phyloP scores from a whole-genome alignment of 768 basidiomycete genomes.

The Rhodotorula paludigena region DNA sequence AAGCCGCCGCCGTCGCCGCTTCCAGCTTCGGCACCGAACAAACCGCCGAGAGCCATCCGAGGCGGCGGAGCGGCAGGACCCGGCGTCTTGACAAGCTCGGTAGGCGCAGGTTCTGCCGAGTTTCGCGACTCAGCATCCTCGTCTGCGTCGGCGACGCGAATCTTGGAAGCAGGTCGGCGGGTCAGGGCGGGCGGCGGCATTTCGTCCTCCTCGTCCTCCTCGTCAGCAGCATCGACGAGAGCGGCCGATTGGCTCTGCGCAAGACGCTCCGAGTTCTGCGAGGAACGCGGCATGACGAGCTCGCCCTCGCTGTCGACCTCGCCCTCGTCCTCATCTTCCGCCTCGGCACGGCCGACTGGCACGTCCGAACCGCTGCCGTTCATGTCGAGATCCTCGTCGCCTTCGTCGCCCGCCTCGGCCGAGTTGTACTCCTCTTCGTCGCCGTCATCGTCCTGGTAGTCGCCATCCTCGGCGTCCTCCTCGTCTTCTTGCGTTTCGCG shows the following conservation, averaged over 20 bases:
- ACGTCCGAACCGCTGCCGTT: conserved; percentile 18
- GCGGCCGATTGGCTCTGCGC: not conserved
- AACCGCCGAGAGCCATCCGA: conserved; percentile 8
- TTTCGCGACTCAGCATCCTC: not conserved
- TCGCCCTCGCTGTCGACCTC: conserved; percentile 31
- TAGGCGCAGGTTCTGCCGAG: not conserved
- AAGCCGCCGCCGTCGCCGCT: conserved; percentile 27
- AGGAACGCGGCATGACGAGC: conserved; percentile 21
- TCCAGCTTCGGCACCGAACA: conserved; percentile 19
- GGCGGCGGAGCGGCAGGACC: not conserved
- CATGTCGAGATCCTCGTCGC: no score
- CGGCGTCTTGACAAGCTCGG: not conserved
- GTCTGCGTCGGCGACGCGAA: not conserved
- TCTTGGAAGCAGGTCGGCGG: not conserved
- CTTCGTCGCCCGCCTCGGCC: not conserved
- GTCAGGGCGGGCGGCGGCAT: conserved; percentile 1
- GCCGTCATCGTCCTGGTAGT: conserved; percentile 6
- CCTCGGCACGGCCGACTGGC: not conserved
- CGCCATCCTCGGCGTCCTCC: conserved; percentile 10
- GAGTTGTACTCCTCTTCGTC: not conserved
- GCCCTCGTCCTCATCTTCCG: conserved; percentile 8
- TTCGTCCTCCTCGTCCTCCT: conserved; percentile 8
- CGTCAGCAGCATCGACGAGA: conserved; percentile 13
- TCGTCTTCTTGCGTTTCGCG: conserved; percentile 18
- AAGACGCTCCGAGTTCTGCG: conserved; percentile 28